Evolutionary conservation across 768 basidiomycete genomes (phyloP).

Genomic region (Tylopilus felleus): DNA sequence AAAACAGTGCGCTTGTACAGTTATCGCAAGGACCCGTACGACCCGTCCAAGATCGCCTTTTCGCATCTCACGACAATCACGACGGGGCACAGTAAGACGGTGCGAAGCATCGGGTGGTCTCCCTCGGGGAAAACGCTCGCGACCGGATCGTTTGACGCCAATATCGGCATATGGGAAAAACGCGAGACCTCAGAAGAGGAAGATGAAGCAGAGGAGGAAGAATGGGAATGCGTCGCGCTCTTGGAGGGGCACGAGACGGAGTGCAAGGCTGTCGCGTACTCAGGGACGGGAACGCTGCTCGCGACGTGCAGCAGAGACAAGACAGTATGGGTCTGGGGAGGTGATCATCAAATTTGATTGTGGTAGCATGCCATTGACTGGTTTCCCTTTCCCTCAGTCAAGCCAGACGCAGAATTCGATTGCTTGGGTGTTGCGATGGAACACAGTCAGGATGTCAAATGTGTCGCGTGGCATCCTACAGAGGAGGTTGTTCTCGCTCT

Average conservation of each 20-base stretch:
- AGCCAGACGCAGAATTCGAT: slow-evolving; percentile 91
- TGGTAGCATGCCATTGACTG: background rate
- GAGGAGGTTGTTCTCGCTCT: slow-evolving; percentile 68
- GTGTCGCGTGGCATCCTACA: slow-evolving; percentile 88
- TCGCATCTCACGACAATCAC: slow-evolving; percentile 60
- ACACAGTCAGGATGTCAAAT: slow-evolving; percentile 95
- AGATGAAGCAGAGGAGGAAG: slow-evolving; percentile 37
- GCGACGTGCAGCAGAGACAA: slow-evolving; percentile 96
- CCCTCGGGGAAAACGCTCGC: slow-evolving; percentile 85
- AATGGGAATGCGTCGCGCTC: slow-evolving; percentile 86
- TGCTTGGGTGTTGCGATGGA: slow-evolving; percentile 96
- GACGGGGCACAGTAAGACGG: slow-evolving; percentile 85
- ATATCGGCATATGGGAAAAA: slow-evolving; percentile 88
- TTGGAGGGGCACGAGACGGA: slow-evolving; percentile 96
- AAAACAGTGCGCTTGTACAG: slow-evolving; percentile 84
- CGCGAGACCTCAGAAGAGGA: slow-evolving; percentile 44
- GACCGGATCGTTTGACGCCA: slow-evolving; percentile 91
- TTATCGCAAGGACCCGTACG: slow-evolving; percentile 41
- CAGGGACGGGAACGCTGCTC: slow-evolving; percentile 68
- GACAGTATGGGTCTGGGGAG: slow-evolving; percentile 99
- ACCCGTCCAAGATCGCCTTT: slow-evolving; percentile 35
- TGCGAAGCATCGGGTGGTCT: slow-evolving; percentile 83
- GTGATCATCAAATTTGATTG: slow-evolving; percentile 37
- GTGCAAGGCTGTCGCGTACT: slow-evolving; percentile 90
- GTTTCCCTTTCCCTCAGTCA: slow-evolving; percentile 46